Base-by-base conservation (phyloP, 345 rosid species). In the Nasturtium officinale region DNA sequence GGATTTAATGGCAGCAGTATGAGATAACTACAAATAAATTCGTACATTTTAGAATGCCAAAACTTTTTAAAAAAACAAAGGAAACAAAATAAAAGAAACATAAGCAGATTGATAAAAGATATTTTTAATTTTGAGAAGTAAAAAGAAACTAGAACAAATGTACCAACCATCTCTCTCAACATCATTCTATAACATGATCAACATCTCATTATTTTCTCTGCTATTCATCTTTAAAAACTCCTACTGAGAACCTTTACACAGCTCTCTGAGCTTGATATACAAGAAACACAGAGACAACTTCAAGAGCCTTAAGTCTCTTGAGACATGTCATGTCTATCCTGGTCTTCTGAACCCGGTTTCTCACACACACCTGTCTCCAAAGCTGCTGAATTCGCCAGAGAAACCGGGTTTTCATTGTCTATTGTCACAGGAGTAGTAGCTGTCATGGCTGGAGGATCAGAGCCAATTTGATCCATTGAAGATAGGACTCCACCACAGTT, bases 231-330 rank as follows among this genome's bases (percentile, higher is more conserved):
- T 47, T 47, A 20, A 71, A 11, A 60, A 50, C 43, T 17, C 54
- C 69, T 72, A 53, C n/a, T 61, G 62, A 61, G 62, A 62, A 73
- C 17, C 65, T 56, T 61, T 57, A 73, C 65, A 65, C 51, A 73
- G 30, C 68, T 70, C 73, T 56, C 74, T 35, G 58, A 70, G 74
- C 62, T 58, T 59, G 79, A 76, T 76, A 47, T 70, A 70, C 76
- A 77, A 61, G 23, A 55, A 48, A 53, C 71, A 70, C 6, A 15
- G 30, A 38, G 20, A 47, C n/a, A 28, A 70, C 30, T 38, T 70
- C 76, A 70, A 62, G 71, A 50, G 37, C 79, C 53, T 6, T 6
- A 6, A 23, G 54, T 76, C 45, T 54, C 60, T 37, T n/a, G 18
- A 63, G 37, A 50, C 62, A 29, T 30, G 40, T 48, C 60, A 6